phyloP scores from a whole-genome alignment of 148 eudicot genomes.

The Tetragonia tetragonoides region DNA sequence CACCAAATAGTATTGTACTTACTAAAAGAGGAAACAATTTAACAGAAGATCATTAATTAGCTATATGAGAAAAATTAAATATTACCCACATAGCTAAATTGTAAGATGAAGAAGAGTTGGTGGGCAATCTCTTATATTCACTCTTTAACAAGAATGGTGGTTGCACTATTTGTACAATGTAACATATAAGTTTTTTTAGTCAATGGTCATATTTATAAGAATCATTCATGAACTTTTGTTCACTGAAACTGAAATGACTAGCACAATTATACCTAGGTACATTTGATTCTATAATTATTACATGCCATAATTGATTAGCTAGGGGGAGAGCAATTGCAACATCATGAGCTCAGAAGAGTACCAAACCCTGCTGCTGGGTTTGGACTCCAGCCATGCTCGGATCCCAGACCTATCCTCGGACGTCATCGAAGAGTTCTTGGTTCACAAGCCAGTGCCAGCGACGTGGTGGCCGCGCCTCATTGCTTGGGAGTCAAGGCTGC shows the following conservation, averaged over 20 bases:
- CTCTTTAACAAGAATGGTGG: not conserved
- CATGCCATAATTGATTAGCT: not conserved
- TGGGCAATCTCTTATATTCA: not conserved
- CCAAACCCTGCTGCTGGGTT: slow-evolving; percentile 40
- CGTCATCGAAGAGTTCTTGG: slow-evolving; percentile 43
- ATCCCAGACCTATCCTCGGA: slow-evolving; percentile 38
- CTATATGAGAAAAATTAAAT: too few relatives aligned
- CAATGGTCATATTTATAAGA: not conserved
- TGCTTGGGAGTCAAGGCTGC: slow-evolving; percentile 54
- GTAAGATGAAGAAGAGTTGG: not conserved
- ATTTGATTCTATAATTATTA: not conserved
- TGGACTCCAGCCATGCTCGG: slow-evolving; percentile 42
- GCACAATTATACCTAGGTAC: not conserved
- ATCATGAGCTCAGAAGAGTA: slow-evolving; percentile 26
- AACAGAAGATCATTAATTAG: too few relatives aligned
- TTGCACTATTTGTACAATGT: not conserved
- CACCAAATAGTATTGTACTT: too few relatives aligned
- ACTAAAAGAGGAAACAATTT: too few relatives aligned
- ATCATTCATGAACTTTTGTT: not conserved
- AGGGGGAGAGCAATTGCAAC: not conserved
- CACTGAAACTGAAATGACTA: not conserved
- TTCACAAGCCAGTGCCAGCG: slow-evolving; percentile 37
- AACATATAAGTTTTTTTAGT: too few relatives aligned
- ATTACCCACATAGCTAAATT: not conserved
- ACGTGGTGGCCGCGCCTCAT: slow-evolving; percentile 46